Evolutionary conservation across 176 grass and related monocot species (phyloP).

Genomic region (Chloris gayana): DNA sequence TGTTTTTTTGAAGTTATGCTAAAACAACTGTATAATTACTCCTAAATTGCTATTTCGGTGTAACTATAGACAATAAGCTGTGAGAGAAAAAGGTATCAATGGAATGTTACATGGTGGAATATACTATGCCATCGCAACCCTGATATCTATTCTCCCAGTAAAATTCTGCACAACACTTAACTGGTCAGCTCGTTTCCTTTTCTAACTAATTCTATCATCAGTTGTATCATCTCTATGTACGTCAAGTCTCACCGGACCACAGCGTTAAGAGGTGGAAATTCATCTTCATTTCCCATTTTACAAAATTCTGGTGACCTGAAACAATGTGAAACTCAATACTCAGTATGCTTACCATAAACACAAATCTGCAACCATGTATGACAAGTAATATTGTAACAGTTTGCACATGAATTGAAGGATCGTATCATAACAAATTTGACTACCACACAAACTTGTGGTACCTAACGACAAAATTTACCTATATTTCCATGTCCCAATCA

Average conservation of each 20-base stretch:
- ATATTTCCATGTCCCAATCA: background rate
- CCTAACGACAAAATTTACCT: background rate
- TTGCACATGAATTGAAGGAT: background rate
- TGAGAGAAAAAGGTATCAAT: background rate
- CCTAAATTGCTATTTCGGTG: constrained; percentile 17
- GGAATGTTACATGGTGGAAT: constrained; percentile 29
- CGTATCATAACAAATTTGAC: background rate
- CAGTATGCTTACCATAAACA: background rate
- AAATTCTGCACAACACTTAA: constrained; percentile 45
- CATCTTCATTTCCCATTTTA: constrained; percentile 59
- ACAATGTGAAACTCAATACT: background rate
- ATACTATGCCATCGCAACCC: constrained; percentile 26
- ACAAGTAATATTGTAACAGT: background rate
- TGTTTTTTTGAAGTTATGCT: constrained; percentile 10
- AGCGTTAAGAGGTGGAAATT: constrained; percentile 70
- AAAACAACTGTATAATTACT: constrained; percentile 31
- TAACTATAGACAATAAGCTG: constrained; percentile 19
- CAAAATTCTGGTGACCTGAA: constrained; percentile 53
- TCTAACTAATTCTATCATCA: constrained; percentile 38
- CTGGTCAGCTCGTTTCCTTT: constrained; percentile 51
- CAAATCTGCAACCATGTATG: background rate
- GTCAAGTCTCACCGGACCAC: constrained; percentile 36
- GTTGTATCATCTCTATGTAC: constrained; percentile 39
- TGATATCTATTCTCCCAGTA: constrained; percentile 24
- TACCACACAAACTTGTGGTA: background rate